Percentiles rank a stretch among this genome's conserved stretches.
These are phyloP conservation scores for Zymoseptoria crescenta DNA, from an alignment of 2,329 filamentous ascomycete species.

Conservation along the genomic window DNA sequence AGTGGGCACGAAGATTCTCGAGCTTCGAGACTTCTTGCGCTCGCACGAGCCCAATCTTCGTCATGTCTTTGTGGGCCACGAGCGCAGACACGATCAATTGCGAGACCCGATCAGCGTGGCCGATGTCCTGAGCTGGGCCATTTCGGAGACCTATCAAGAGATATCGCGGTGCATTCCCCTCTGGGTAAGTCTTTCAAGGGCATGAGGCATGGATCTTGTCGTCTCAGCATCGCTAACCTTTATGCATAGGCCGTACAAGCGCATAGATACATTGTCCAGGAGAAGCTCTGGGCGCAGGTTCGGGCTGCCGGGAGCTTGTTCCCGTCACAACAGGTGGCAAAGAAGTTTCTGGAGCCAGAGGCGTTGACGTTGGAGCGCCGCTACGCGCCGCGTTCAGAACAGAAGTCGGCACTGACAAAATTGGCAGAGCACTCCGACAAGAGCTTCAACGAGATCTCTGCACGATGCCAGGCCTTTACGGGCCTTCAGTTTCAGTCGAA, in stretches of 20 bases:
- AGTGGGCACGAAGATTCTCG: constrained; percentile 47
- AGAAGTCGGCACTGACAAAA: constrained; percentile 19
- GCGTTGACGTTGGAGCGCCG: constrained; percentile 56
- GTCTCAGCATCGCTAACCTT: too few relatives aligned
- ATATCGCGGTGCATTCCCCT: constrained; percentile 45
- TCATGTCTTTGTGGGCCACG: neutral
- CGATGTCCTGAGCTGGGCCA: constrained; percentile 54
- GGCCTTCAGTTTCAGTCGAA: constrained; percentile 19
- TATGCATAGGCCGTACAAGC: constrained; percentile 45
- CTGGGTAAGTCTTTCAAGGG: constrained; percentile 35
- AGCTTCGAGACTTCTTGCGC: constrained; percentile 3
- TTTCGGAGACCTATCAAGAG: constrained; percentile 50
- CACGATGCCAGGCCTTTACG: constrained; percentile 28
- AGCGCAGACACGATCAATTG: neutral
- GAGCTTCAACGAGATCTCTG: constrained; percentile 42
- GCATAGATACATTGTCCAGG: constrained; percentile 35
- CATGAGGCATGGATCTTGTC: too few relatives aligned
- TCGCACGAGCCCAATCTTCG: neutral
- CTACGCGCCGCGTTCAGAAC: constrained; percentile 1
- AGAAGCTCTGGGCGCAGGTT: constrained; percentile 8
- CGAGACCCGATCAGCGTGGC: constrained; percentile 36
- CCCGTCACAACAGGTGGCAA: constrained; percentile 34
- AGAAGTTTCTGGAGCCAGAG: constrained; percentile 60
- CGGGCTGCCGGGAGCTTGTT: constrained; percentile 4
- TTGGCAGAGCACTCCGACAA: constrained; percentile 21